Conservation (phyloP, 2,329 filamentous ascomycete species). For the Lachnellula cervina region DNA sequence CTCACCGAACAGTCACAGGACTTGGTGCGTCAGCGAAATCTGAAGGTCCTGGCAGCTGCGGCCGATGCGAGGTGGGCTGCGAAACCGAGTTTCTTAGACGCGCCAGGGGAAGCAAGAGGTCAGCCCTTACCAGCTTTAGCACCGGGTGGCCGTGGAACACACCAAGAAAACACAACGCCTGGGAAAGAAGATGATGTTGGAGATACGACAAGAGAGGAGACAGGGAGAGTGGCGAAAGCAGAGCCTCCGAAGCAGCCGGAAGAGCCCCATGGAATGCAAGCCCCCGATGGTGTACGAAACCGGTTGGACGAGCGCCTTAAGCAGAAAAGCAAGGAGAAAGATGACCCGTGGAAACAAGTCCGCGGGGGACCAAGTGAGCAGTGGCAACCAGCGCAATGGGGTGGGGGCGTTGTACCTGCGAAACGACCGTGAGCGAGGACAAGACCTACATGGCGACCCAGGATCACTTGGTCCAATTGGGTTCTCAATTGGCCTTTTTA, state of each 20-base stretch:
- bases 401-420: slow-evolving; percentile 9
- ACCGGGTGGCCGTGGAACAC: slow-evolving; percentile 13
- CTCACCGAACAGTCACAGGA: slow-evolving; percentile 54
- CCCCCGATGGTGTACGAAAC: background rate
- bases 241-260: background rate
- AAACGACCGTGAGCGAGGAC: background rate
- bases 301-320: background rate
- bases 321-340: slow-evolving; percentile 17
- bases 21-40: slow-evolving; percentile 45
- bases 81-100: slow-evolving; percentile 47
- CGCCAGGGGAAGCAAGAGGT: slow-evolving; percentile 26
- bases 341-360: slow-evolving; percentile 55
- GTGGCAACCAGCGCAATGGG: slow-evolving; percentile 52
- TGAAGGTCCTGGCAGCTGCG: slow-evolving; percentile 53
- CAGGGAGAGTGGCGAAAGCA: background rate
- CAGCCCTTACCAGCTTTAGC: slow-evolving; percentile 29
- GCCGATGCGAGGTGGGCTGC: slow-evolving; percentile 62
- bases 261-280: background rate
- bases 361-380: slow-evolving; percentile 52
- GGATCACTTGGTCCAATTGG: too few species aligned
- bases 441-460: too few species aligned
- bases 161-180: background rate
- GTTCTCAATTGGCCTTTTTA: too few species aligned
- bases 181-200: background rate
- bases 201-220: background rate